phyloP scores from a whole-genome alignment of 768 basidiomycete species.

The Psilocybe azurescens region DNA sequence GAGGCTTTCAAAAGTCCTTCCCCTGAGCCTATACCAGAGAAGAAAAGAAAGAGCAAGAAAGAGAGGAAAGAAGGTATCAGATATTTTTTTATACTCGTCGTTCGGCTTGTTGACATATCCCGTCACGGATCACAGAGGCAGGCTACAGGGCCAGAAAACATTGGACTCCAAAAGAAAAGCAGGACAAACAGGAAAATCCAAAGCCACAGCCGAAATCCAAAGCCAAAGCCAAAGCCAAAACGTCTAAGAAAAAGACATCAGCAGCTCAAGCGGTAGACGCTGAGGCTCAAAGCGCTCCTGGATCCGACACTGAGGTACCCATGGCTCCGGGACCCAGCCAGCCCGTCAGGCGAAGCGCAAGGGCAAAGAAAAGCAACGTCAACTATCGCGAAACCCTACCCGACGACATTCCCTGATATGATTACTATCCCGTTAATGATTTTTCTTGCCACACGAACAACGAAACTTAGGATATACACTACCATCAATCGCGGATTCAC shows the following conservation, averaged over 20 bases:
- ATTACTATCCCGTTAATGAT: neutral
- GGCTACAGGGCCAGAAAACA: slow-evolving; percentile 7
- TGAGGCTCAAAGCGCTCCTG: neutral
- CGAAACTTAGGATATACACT: too few relatives aligned
- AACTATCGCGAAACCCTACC: slow-evolving; percentile 3
- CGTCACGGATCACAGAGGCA: neutral
- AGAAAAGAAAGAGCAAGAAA: neutral
- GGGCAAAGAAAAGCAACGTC: neutral
- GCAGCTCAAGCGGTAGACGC: neutral
- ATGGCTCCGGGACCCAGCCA: neutral
- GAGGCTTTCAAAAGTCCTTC: neutral
- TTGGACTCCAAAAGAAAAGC: slow-evolving; percentile 8
- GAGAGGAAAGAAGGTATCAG: slow-evolving; percentile 10
- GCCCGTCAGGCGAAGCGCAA: slow-evolving; percentile 5
- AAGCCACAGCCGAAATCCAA: neutral
- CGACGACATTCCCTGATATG: neutral
- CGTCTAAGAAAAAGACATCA: neutral
- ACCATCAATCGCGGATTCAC: too few relatives aligned
- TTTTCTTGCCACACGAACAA: neutral
- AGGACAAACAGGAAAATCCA: neutral
- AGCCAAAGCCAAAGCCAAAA: neutral
- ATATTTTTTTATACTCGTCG: neutral
- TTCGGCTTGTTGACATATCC: neutral
- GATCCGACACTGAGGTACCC: neutral
- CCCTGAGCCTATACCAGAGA: neutral